Base-by-base conservation (phyloP, 2,329 filamentous ascomycete species). In the Fusarium proliferatum region DNA sequence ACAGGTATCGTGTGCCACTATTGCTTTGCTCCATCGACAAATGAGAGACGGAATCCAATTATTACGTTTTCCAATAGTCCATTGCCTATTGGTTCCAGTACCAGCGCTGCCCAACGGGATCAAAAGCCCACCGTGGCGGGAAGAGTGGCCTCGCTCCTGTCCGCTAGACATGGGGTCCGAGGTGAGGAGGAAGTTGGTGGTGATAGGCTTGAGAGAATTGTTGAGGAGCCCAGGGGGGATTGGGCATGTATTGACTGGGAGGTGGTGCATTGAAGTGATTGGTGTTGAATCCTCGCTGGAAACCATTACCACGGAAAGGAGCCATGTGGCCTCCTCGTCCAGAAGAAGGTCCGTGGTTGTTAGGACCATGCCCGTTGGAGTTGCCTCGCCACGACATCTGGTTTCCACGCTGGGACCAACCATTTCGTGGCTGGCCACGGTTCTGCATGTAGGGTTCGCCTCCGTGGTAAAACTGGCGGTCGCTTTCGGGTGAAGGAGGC, bases 371-470 rank as follows among this genome's bases (percentile, higher is more conserved):
- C 16, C 67, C 61, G 10, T 65, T 64, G 9, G 58, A 60, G 39
- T 72, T 74, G 28, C 71, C 55, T 66, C 72, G 55, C 72, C 72
- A 74, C 26, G 68, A 19, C 49, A 41, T 60, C 10, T 23, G 63
- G n/a, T 56, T 71, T 13, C 49, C 71, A 23, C 61, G 51, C 4
- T 53, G 51, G n/a, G 38, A 26, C 68, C 68, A 66, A 12, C 36
- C 49, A n/a, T 62, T 64, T 19, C 55, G 45, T 41, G 48, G 7
- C 16, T 52, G 59, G 10, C 41, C 51, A 13, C 52, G 60, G 39
- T 21, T 62, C 17, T 73, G 69, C n/a, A 49, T 48, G 28, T 61
- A 52, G 1, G 42, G 7, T 6, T 67, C 58, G 5, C 49, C 39
- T 9, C 56, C 53, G 4, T 43, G 45, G 26, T 65, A 53, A 30